phyloP scores from a whole-genome alignment of 1,284 basidiomycete species.

The Mycena sp. region DNA sequence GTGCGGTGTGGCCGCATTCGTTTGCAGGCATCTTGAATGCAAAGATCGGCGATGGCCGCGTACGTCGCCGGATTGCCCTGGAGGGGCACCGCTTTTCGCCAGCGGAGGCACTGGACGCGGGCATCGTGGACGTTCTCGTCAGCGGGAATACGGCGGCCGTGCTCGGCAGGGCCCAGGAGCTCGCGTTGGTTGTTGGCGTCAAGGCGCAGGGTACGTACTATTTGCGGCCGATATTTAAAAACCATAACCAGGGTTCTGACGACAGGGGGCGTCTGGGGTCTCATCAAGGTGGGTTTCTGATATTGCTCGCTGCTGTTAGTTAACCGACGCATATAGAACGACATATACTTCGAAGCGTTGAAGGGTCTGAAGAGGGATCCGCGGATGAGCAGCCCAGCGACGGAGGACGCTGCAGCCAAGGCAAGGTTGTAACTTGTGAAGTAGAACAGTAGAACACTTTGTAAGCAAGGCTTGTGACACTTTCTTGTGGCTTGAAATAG shows the following conservation, averaged over 20 bases:
- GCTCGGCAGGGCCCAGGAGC: conserved; percentile 64
- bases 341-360: conserved; percentile 58
- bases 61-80: conserved; percentile 81
- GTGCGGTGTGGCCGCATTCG: conserved; percentile 80
- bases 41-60: conserved; percentile 69
- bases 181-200: conserved; percentile 60
- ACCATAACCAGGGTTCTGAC: background rate
- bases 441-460: no score
- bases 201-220: conserved; percentile 48
- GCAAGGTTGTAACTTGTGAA: no score
- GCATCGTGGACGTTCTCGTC: conserved; percentile 80
- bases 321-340: conserved; percentile 38
- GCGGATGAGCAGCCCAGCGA: conserved; percentile 41
- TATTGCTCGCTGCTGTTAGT: background rate
- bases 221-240: background rate
- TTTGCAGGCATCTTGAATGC: conserved; percentile 74
- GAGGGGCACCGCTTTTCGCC: conserved; percentile 89
- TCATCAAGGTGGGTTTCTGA: conserved; percentile 60
- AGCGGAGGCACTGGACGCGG: conserved; percentile 71
- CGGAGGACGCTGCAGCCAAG: conserved; percentile 54
- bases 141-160: conserved; percentile 66
- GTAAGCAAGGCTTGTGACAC: no score
- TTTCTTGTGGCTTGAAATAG: no score
- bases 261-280: conserved; percentile 66
- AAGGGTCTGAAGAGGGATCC: conserved; percentile 49